Conservation (phyloP, 1,284 basidiomycete genomes). For the Cerioporus squamosus region DNA sequence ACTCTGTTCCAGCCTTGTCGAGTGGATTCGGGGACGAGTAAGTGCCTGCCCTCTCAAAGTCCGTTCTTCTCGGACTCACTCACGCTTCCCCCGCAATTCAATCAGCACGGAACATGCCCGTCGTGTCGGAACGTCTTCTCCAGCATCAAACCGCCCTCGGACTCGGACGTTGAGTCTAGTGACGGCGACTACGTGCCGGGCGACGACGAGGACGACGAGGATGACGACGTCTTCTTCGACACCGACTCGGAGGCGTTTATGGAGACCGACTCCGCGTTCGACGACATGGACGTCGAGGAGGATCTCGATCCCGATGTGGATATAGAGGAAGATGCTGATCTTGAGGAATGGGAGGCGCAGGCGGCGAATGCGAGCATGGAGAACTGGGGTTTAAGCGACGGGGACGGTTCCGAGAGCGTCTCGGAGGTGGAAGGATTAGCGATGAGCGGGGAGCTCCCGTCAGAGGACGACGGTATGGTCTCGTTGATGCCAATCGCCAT, state of each 20-base stretch:
- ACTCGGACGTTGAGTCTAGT: slow-evolving; percentile 65
- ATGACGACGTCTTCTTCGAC: slow-evolving; percentile 45
- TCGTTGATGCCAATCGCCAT: too few species aligned
- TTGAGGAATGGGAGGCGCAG: slow-evolving; percentile 23
- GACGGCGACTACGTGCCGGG: slow-evolving; percentile 69
- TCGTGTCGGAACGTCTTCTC: slow-evolving; percentile 65
- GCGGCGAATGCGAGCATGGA: slow-evolving; percentile 26
- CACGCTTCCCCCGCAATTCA: not conserved
- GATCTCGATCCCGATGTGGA: slow-evolving; percentile 25
- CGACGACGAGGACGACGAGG: slow-evolving; percentile 51
- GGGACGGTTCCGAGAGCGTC: slow-evolving; percentile 30
- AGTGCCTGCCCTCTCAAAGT: slow-evolving; percentile 17
- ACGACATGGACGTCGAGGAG: slow-evolving; percentile 36
- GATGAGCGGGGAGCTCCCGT: slow-evolving; percentile 17
- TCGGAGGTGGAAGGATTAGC: slow-evolving; percentile 28
- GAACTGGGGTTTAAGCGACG: slow-evolving; percentile 33
- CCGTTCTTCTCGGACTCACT: slow-evolving; percentile 12
- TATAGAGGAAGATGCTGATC: slow-evolving; percentile 13
- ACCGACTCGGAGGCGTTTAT: slow-evolving; percentile 38
- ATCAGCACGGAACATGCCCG: slow-evolving; percentile 72
- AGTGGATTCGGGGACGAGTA: slow-evolving; percentile 67
- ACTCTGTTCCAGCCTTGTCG: slow-evolving; percentile 47
- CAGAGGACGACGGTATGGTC: slow-evolving; percentile 19
- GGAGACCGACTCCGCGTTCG: slow-evolving; percentile 34
- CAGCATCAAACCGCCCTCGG: slow-evolving; percentile 51